Evolutionary conservation across 192 early-diverging fungal genomes (phyloP), one percentile per base, ranked within the genome.

Genomic region (Backusella westeae): DNA sequence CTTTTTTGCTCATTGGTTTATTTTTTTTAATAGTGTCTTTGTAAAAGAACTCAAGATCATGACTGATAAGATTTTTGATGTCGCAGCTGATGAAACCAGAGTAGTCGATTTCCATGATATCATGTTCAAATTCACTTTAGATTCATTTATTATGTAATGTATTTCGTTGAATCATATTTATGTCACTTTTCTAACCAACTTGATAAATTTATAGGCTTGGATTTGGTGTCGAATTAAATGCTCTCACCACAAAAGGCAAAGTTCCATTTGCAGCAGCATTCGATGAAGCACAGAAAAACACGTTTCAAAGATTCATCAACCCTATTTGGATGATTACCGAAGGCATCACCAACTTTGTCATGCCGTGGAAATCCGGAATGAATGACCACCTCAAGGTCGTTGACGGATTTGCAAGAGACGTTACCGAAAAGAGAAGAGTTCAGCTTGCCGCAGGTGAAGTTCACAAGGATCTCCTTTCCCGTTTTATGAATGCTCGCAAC

Each of bases 241-340:
- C 85, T 10, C 63, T 90, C 14, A 67, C 74, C 34, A 76, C 71
- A 34, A 78, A 79, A 7, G 83, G 74, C 10, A 79, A 81, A 41
- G 77, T 84, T 26, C 80, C 75, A n/a, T 89, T 91, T 80, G 89
- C 87, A 1, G 52, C 52, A 3, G 72, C 88, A 14, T 91, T 90
- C 72, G 89, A 90, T 63, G 80, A 76, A 34, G 84, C 80, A 7
- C 88, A 89, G 75, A 69, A 72, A 32, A 59, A 41, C 1, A 85
- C 85, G 0, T 75, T 78, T n/a, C 46, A 77, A 12, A 81, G 85
- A 2, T 76, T 85, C 42, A 73, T 83, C 36, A 78, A 75, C 42
- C 78, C 76, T 38, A 73, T 78, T 34, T 75, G 76, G 72, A 14
- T 41, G 26, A 12, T 34, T 1, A 26, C 67, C 34, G 70, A 46